These are phyloP conservation scores for Graphiopsis chlorocephala DNA, from an alignment of 2,329 filamentous ascomycete species.

Conservation along the genomic window DNA sequence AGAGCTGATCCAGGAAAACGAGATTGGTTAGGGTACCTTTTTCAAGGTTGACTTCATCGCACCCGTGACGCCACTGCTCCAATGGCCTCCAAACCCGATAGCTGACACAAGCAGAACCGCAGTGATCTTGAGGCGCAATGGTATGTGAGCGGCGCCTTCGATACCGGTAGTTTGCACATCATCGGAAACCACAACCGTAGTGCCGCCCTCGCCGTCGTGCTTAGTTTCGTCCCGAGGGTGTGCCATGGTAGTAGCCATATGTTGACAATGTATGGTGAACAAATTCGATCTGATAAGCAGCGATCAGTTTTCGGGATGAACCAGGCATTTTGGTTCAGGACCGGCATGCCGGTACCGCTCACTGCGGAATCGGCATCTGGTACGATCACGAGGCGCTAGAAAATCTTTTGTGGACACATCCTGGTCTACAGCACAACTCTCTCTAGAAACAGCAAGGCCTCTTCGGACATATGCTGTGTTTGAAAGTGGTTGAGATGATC, in stretches of 20 bases:
- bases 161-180: neutral
- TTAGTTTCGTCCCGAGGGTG: neutral
- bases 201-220: slow-evolving; percentile 5
- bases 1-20: neutral
- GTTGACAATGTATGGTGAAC: neutral
- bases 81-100: slow-evolving; percentile 60
- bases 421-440: neutral
- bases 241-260: neutral
- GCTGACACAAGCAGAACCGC: slow-evolving; percentile 52
- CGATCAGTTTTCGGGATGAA: neutral
- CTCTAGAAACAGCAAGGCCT: neutral
- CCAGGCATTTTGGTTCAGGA: neutral
- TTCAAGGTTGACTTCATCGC: slow-evolving; percentile 62
- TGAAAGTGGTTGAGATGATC: slow-evolving; percentile 3
- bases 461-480: neutral
- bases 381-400: neutral
- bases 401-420: neutral
- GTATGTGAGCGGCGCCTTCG: slow-evolving; percentile 17
- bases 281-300: slow-evolving; percentile 11
- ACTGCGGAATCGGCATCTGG: neutral
- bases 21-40: slow-evolving; percentile 36
- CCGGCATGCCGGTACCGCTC: neutral
- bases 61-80: slow-evolving; percentile 59
- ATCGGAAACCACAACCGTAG: neutral
- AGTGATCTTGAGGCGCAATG: slow-evolving; percentile 36